Conservation (phyloP, 2,329 filamentous ascomycete genomes). For the Sarocladiaceae sp. region DNA sequence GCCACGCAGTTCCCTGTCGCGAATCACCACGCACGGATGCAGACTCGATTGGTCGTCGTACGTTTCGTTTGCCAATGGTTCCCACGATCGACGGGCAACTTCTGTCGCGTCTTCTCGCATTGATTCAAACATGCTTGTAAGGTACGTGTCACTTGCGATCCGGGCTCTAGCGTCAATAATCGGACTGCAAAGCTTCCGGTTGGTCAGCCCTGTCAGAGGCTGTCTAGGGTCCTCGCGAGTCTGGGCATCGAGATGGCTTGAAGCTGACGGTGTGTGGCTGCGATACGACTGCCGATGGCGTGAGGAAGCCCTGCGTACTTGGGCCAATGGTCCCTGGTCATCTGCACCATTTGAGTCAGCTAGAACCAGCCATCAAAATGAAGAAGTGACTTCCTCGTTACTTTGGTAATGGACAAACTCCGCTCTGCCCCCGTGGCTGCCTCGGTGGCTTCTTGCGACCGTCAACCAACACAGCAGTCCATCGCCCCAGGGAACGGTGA, state of each 20-base stretch:
- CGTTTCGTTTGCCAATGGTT: neutral
- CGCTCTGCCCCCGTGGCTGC: neutral
- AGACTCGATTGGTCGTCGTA: neutral
- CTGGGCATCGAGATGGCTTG: neutral
- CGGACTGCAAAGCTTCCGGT: neutral
- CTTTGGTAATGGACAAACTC: neutral
- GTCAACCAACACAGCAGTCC: constrained; percentile 4
- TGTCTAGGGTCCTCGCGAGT: neutral
- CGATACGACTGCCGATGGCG: neutral
- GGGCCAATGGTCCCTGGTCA: neutral
- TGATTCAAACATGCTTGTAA: neutral
- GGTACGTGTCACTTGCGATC: neutral
- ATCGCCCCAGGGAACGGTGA: neutral
- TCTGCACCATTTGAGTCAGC: neutral
- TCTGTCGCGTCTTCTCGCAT: neutral
- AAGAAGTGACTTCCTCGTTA: neutral
- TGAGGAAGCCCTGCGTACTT: neutral
- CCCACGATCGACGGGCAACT: neutral
- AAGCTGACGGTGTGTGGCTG: neutral
- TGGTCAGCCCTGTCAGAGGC: constrained; percentile 4
- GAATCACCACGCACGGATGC: neutral
- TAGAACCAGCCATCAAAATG: neutral
- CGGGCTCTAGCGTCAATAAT: neutral
- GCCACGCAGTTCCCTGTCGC: neutral
- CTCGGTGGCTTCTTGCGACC: neutral